These are phyloP conservation scores for Fusarium chuoi DNA, from an alignment of 2,329 filamentous ascomycete genomes.

Conservation along the genomic window DNA sequence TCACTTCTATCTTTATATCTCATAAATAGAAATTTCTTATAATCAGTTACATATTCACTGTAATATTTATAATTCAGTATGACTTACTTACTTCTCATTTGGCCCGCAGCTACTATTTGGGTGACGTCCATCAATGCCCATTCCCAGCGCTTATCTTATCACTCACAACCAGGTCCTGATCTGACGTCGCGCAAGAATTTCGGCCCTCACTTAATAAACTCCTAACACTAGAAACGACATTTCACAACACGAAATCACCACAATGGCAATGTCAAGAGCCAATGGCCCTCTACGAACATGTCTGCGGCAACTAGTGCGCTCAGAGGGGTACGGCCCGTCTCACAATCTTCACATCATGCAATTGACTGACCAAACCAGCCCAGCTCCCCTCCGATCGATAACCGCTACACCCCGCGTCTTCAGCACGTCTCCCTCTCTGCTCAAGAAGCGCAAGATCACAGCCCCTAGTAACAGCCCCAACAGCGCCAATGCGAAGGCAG, in stretches of 20 bases:
- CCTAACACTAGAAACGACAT: background rate
- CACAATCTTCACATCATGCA: background rate
- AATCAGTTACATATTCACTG: background rate
- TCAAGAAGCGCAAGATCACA: conserved; percentile 55
- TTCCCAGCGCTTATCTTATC: conserved; percentile 43
- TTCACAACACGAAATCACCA: background rate
- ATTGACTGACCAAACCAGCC: conserved; percentile 27
- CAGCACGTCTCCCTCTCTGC: conserved; percentile 42
- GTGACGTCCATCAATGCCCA: background rate
- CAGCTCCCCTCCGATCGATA: conserved; percentile 28
- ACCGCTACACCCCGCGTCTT: conserved; percentile 42
- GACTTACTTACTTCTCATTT: background rate
- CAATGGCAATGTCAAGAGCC: conserved; percentile 39
- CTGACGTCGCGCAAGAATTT: conserved; percentile 43
- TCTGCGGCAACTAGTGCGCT: conserved; percentile 38
- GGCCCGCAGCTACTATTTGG: background rate
- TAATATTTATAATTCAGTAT: too few species aligned
- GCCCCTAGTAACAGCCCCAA: conserved; percentile 46
- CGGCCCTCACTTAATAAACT: background rate
- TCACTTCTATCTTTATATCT: background rate
- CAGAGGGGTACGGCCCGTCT: conserved; percentile 35
- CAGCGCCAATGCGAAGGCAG: conserved; percentile 23
- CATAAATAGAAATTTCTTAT: background rate
- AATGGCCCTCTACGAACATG: conserved; percentile 38
- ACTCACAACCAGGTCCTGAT: conserved; percentile 17